Evolutionary conservation across 139 green algal genomes (phyloP).

Genomic region (Pseudopediastrum boryanum): DNA sequence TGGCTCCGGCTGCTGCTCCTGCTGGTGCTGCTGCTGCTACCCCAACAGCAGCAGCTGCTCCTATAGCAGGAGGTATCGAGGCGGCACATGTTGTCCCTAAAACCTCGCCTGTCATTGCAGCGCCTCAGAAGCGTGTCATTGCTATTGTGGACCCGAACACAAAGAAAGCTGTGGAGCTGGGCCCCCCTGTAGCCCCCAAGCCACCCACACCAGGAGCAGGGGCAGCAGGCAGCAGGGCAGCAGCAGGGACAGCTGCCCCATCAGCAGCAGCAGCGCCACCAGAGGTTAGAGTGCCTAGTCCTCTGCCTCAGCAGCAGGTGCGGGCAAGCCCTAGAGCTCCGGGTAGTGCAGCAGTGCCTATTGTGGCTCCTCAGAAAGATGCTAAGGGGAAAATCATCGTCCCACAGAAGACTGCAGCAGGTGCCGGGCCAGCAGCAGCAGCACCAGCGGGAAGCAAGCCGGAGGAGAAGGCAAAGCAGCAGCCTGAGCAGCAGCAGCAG

Average conservation of each 20-base stretch:
- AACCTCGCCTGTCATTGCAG: not conserved
- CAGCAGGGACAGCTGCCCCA: not conserved
- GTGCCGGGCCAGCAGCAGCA: slow-evolving; percentile 13
- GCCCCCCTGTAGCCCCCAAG: not conserved
- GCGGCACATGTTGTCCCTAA: not conserved
- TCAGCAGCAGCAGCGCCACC: slow-evolving; percentile 7
- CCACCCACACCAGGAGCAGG: not conserved
- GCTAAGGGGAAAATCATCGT: not conserved
- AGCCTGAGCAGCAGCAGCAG: not conserved
- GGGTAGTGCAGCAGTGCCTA: too few species aligned
- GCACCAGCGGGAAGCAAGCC: not conserved
- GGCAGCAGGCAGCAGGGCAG: not conserved
- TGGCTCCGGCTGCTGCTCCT: not conserved
- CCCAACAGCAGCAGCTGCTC: not conserved
- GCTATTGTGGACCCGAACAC: slow-evolving; percentile 23
- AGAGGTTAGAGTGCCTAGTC: not conserved
- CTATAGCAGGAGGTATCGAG: not conserved
- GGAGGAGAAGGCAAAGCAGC: too few species aligned
- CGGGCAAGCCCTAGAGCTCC: not conserved
- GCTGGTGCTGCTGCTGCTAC: not conserved
- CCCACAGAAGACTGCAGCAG: slow-evolving; percentile 13
- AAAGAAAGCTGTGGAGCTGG: slow-evolving; percentile 10
- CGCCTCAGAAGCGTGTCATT: not conserved
- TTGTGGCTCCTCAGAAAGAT: not conserved
- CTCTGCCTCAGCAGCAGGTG: not conserved